Evolutionary conservation across 2,329 filamentous ascomycete species (phyloP).

Genomic region (Fonsecaea nubica): DNA sequence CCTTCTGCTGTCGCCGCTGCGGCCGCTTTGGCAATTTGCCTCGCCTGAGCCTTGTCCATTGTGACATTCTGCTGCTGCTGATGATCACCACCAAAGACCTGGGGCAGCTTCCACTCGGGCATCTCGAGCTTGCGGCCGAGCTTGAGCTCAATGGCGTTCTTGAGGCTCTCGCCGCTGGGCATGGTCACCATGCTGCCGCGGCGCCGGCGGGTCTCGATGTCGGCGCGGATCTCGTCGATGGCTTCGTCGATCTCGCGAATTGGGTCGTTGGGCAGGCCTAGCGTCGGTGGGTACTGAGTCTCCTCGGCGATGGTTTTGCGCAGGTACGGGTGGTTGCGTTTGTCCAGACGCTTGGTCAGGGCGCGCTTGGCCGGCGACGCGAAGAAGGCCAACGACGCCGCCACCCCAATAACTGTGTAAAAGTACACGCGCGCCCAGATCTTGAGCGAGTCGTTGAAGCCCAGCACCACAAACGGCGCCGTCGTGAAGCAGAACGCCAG

Average conservation of each 20-base stretch:
- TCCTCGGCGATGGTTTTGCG: conserved; percentile 63
- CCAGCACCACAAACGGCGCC: conserved; percentile 83
- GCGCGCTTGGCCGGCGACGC: conserved; percentile 73
- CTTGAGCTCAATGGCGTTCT: conserved; percentile 52
- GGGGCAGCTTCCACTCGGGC: conserved; percentile 26
- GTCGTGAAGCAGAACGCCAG: conserved; percentile 81
- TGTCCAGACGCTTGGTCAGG: conserved; percentile 65
- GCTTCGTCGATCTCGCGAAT: conserved; percentile 78
- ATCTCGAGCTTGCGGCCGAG: conserved; percentile 29
- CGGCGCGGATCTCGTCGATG: conserved; percentile 73
- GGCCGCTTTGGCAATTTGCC: neutral
- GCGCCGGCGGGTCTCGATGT: conserved; percentile 68
- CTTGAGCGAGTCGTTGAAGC: conserved; percentile 70
- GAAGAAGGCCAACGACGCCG: conserved; percentile 74
- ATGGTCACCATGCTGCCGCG: conserved; percentile 54
- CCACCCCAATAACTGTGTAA: conserved; percentile 76
- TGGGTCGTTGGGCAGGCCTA: conserved; percentile 81
- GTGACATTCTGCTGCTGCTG: neutral
- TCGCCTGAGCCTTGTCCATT: neutral
- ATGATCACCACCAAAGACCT: conserved; percentile 4
- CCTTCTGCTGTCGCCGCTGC: neutral
- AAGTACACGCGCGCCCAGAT: conserved; percentile 90
- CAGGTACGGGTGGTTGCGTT: conserved; percentile 53
- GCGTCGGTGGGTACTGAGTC: conserved; percentile 66
- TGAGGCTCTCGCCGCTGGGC: conserved; percentile 58